A percentile compares a stretch with the other conserved stretches of the same genome.
Conservation (phyloP, 2,329 filamentous ascomycete genomes). For the Fusarium incarnatum region DNA sequence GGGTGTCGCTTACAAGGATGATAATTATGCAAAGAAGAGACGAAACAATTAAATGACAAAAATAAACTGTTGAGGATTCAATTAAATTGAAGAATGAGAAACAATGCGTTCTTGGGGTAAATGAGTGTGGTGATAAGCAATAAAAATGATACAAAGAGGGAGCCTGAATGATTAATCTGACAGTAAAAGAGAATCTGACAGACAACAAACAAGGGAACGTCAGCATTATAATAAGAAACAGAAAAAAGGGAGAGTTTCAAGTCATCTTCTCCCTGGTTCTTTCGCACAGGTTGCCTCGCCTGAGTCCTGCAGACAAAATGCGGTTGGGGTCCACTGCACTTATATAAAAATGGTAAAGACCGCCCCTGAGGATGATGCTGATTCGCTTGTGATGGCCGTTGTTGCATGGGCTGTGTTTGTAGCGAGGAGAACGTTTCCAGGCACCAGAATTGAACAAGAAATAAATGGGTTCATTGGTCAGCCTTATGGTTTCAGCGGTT, state of each 20-base stretch:
- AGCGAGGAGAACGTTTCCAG: conserved; percentile 25
- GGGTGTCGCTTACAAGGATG: conserved; percentile 11
- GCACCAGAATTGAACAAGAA: conserved; percentile 34
- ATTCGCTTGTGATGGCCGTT: conserved; percentile 50
- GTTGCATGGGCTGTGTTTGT: conserved; percentile 47
- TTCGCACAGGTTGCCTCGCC: conserved; percentile 34
- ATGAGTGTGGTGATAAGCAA: conserved; percentile 12
- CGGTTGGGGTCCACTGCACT: conserved; percentile 30
- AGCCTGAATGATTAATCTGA: not conserved
- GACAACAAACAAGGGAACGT: not conserved
- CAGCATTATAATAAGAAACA: conserved; percentile 30
- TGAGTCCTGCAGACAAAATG: conserved; percentile 21
- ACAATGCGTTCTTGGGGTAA: not conserved
- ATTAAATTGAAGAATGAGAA: conserved; percentile 24
- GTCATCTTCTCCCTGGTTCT: not conserved
- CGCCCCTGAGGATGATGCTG: conserved; percentile 11
- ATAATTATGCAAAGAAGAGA: not conserved
- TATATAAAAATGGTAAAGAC: conserved; percentile 17
- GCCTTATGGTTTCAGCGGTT: conserved; percentile 32
- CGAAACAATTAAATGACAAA: not conserved
- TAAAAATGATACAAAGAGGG: conserved; percentile 22
- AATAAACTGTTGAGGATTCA: not conserved
- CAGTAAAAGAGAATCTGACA: not conserved
- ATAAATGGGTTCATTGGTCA: conserved; percentile 19
- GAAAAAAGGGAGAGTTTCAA: not conserved